A percentile compares a stretch with the other conserved stretches of the same genome.
Evolutionary conservation across 2,329 filamentous ascomycete species (phyloP).

Genomic region (Aureobasidium uvarum): DNA sequence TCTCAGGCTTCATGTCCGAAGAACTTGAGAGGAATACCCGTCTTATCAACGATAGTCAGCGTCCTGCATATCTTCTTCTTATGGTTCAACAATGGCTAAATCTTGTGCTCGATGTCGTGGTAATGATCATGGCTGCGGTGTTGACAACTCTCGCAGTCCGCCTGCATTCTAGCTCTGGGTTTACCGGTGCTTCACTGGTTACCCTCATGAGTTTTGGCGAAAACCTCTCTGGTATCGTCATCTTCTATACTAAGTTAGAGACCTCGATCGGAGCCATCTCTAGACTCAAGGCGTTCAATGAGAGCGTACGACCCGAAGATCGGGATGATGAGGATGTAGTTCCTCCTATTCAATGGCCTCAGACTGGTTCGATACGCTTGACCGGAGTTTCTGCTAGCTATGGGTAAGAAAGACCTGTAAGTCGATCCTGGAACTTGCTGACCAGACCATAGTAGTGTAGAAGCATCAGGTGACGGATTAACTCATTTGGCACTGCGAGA

Average conservation of each 20-base stretch:
- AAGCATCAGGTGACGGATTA: not conserved
- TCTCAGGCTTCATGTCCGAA: conserved; percentile 48
- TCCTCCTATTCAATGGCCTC: conserved; percentile 53
- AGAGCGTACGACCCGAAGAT: not conserved
- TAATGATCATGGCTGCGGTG: conserved; percentile 36
- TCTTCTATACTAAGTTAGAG: conserved; percentile 58
- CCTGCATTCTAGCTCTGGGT: conserved; percentile 42
- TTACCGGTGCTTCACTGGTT: conserved; percentile 53
- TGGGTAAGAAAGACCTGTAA: not conserved
- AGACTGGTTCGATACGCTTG: not conserved
- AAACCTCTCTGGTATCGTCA: conserved; percentile 50
- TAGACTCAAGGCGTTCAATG: conserved; percentile 34
- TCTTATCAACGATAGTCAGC: conserved; percentile 44
- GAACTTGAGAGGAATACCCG: conserved; percentile 32
- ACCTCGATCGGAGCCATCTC: conserved; percentile 58
- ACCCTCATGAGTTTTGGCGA: conserved; percentile 56
- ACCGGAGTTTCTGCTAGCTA: not conserved
- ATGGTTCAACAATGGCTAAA: conserved; percentile 48
- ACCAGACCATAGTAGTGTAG: not conserved
- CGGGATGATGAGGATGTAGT: conserved; percentile 49
- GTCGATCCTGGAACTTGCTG: not conserved
- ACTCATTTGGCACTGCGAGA: conserved; percentile 37
- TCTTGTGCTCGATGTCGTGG: conserved; percentile 44
- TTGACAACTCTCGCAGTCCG: conserved; percentile 42
- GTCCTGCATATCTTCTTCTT: conserved; percentile 48